Evolutionary conservation across 2,329 filamentous ascomycete species (phyloP).

Genomic region (Neobulgaria alba): DNA sequence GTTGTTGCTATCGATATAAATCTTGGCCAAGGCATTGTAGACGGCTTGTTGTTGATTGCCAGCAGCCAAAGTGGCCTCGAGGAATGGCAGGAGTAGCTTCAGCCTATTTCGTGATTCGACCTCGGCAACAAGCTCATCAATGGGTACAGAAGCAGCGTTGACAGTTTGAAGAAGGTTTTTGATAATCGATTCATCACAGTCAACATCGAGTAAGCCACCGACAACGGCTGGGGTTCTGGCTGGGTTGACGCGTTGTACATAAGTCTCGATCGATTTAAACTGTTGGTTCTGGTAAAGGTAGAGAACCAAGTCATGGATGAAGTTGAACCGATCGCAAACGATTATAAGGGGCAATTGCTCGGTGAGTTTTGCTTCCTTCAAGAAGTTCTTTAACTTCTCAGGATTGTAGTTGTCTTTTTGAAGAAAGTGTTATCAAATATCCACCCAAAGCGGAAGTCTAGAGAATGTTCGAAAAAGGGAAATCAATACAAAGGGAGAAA

Average conservation of each 20-base stretch:
- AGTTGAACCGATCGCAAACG: conserved; percentile 98
- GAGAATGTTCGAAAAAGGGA: conserved; percentile 1
- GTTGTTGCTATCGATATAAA: conserved; percentile 98
- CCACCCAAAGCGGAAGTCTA: neutral
- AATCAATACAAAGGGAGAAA: neutral
- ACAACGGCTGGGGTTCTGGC: conserved; percentile 84
- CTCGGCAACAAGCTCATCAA: conserved; percentile 87
- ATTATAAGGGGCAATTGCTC: conserved; percentile 97
- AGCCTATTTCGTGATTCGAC: conserved; percentile 94
- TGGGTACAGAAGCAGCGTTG: conserved; percentile 75
- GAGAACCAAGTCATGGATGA: conserved; percentile 91
- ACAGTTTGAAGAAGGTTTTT: conserved; percentile 84
- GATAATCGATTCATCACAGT: conserved; percentile 94
- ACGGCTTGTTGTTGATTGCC: conserved; percentile 96
- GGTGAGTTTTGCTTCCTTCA: conserved; percentile 87
- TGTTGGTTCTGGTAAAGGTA: conserved; percentile 99
- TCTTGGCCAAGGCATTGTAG: conserved; percentile 96
- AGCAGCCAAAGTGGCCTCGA: conserved; percentile 79
- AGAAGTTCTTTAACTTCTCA: conserved; percentile 97
- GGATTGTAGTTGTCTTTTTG: conserved; percentile 61
- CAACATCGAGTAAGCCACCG: conserved; percentile 87
- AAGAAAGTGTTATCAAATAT: conserved; percentile 4
- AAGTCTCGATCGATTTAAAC: conserved; percentile 97
- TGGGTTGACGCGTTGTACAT: conserved; percentile 95
- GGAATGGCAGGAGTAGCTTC: conserved; percentile 91